These are phyloP conservation scores for Ceratocystis colombiana DNA, from an alignment of 2,329 filamentous ascomycete genomes.

Conservation along the genomic window DNA sequence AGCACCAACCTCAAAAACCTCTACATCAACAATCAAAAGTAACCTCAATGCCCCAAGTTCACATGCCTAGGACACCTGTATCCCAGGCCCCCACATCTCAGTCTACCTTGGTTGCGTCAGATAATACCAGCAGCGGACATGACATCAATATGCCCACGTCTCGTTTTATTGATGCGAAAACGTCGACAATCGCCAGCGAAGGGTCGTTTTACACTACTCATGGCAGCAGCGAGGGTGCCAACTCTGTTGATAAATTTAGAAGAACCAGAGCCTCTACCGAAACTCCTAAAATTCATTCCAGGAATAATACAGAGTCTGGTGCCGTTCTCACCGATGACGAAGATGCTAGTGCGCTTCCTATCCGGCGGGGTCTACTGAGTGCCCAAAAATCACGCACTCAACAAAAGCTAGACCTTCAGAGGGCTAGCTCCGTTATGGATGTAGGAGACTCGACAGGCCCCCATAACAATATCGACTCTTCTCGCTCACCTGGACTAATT, in stretches of 20 bases:
- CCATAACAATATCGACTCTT: conserved; percentile 32
- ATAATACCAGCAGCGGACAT: conserved; percentile 34
- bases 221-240: conserved; percentile 28
- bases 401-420: conserved; percentile 65
- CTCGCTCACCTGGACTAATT: conserved; percentile 39
- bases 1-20: conserved; percentile 17
- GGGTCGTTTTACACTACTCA: conserved; percentile 43
- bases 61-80: not conserved
- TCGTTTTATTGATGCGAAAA: conserved; percentile 46
- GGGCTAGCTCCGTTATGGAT: conserved; percentile 62
- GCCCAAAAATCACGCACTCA: conserved; percentile 57
- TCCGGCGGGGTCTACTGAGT: conserved; percentile 35
- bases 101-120: conserved; percentile 13
- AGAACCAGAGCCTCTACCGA: conserved; percentile 29
- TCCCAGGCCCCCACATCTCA: not conserved
- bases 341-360: conserved; percentile 29
- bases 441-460: conserved; percentile 34
- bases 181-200: conserved; percentile 42
- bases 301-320: not conserved
- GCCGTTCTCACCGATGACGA: conserved; percentile 31
- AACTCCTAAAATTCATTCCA: not conserved
- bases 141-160: conserved; percentile 47
- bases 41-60: conserved; percentile 25
- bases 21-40: not conserved
- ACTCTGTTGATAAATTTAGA: conserved; percentile 32